Percentiles rank a stretch among this genome's conserved stretches.
These are phyloP conservation scores for Poronia punctata DNA, from an alignment of 495 filamentous ascomycete species.

Conservation along the genomic window DNA sequence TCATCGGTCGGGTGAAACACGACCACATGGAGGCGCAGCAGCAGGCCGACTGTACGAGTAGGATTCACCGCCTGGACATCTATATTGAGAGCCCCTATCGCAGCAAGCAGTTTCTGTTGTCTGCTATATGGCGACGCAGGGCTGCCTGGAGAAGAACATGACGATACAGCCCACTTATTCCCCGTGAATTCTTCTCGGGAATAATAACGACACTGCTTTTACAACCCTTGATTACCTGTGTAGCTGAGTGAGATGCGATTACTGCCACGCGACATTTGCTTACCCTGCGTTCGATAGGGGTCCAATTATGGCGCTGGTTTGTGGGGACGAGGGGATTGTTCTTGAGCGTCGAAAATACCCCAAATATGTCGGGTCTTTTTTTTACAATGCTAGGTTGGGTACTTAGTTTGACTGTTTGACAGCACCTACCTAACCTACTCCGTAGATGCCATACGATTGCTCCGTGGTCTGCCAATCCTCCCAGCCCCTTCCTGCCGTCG, in stretches of 20 bases:
- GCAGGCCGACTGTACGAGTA: conserved; percentile 1
- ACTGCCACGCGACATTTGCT: conserved; percentile 11
- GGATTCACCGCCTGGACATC: conserved; percentile 3
- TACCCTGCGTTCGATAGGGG: conserved; percentile 5
- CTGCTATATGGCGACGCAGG: background rate
- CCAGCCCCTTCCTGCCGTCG: too few relatives aligned
- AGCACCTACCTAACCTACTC: too few relatives aligned
- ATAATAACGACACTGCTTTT: too few relatives aligned
- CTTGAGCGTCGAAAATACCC: too few relatives aligned
- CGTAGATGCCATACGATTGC: too few relatives aligned
- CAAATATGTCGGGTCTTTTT: too few relatives aligned
- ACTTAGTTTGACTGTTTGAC: too few relatives aligned
- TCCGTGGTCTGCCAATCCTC: too few relatives aligned
- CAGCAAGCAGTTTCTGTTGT: too few relatives aligned
- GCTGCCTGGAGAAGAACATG: background rate
- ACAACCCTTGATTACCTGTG: background rate
- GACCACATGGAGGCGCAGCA: conserved; percentile 11
- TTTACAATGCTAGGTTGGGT: too few relatives aligned
- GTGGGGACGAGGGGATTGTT: background rate
- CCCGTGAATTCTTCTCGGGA: conserved; percentile 6
- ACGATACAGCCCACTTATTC: conserved; percentile 2
- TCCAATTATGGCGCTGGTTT: background rate
- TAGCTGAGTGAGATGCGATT: conserved; percentile 9
- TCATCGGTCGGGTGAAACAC: conserved; percentile 5
- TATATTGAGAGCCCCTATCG: too few relatives aligned